phyloP scores from a whole-genome alignment of 129 eudicot species.

The Saposhnikovia divaricata region DNA sequence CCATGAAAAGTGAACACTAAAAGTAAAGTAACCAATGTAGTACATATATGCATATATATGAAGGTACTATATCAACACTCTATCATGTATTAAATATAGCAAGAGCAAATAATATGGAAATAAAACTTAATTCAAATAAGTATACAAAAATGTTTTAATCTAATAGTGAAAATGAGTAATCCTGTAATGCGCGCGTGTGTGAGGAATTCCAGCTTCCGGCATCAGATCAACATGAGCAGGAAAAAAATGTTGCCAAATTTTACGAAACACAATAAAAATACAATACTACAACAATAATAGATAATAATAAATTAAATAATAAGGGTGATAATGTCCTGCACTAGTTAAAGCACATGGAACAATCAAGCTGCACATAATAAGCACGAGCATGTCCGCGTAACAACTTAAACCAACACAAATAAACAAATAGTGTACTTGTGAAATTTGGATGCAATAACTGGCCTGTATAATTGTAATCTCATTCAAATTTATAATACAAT shows the following conservation, averaged over 20 bases:
- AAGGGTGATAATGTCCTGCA: background rate
- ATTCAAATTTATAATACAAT: too few relatives aligned
- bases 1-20: background rate
- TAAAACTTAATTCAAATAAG: background rate
- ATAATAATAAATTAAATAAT: background rate
- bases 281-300: background rate
- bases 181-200: background rate
- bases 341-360: background rate
- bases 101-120: background rate
- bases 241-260: background rate
- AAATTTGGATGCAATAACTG: background rate
- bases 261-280: background rate
- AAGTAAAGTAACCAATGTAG: background rate
- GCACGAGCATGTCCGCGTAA: background rate
- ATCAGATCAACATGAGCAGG: background rate
- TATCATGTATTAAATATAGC: background rate
- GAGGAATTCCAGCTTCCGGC: background rate
- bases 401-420: background rate
- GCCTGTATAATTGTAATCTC: background rate
- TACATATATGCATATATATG: background rate
- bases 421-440: background rate
- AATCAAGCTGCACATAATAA: conserved; percentile 5
- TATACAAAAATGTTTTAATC: background rate
- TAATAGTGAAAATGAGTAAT: background rate
- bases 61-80: background rate